These are phyloP conservation scores for Pestalotiopsis fici DNA, from an alignment of 2,329 filamentous ascomycete species.

Conservation along the genomic window DNA sequence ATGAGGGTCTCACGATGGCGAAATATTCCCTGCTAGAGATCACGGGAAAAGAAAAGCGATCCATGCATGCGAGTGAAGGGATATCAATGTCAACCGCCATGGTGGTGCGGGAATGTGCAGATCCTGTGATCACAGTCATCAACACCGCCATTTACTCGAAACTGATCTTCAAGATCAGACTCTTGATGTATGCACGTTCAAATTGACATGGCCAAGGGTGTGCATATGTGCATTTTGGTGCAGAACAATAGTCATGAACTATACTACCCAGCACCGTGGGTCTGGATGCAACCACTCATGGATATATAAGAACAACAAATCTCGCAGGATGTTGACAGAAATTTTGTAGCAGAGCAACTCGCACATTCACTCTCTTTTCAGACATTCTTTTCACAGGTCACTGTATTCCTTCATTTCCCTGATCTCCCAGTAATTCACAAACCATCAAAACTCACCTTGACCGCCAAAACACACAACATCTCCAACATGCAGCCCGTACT, in stretches of 20 bases:
- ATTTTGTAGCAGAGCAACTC: background rate
- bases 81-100: background rate
- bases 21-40: background rate
- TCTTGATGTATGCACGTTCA: background rate
- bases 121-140: background rate
- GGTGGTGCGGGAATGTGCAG: background rate
- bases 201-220: background rate
- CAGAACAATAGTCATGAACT: background rate
- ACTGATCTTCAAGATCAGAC: background rate
- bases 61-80: background rate
- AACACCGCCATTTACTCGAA: background rate
- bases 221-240: background rate
- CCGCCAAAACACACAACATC: background rate
- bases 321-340: background rate
- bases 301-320: background rate
- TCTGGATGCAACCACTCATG: background rate
- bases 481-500: background rate
- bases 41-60: background rate
- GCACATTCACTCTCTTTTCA: background rate
- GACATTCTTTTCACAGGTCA: background rate
- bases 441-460: background rate
- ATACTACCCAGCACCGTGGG: background rate
- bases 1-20: background rate
- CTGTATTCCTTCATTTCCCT: background rate
- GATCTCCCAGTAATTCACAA: background rate